These are phyloP conservation scores for Cyclotella baltica DNA, from an alignment of 108 stramenopile species.

Conservation along the genomic window DNA sequence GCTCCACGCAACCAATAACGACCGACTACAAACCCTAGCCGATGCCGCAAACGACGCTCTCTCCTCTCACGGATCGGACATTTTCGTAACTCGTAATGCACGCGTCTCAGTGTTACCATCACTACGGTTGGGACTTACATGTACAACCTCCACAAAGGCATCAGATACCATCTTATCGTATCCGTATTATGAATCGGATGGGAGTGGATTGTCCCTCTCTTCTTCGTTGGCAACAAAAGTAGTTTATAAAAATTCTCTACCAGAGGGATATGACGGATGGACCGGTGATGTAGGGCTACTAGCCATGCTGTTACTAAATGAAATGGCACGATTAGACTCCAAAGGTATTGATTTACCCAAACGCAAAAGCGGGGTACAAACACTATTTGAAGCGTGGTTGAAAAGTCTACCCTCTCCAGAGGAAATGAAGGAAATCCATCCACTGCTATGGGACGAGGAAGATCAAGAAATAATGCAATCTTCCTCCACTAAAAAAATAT, in stretches of 20 bases:
- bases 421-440: slow-evolving; percentile 68
- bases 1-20: not conserved
- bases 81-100: not conserved
- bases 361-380: slow-evolving; percentile 50
- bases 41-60: slow-evolving; percentile 3
- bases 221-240: slow-evolving; percentile 60
- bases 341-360: slow-evolving; percentile 39
- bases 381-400: slow-evolving; percentile 71
- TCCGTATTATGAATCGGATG: slow-evolving; percentile 65
- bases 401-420: slow-evolving; percentile 61
- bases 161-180: slow-evolving; percentile 61
- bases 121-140: slow-evolving; percentile 71
- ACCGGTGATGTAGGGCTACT: slow-evolving; percentile 84
- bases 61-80: not conserved
- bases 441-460: slow-evolving; percentile 77
- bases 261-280: slow-evolving; percentile 84
- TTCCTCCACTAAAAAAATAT: slow-evolving; percentile 81
- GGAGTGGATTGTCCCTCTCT: slow-evolving; percentile 53
- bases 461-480: slow-evolving; percentile 84
- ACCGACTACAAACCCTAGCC: not conserved
- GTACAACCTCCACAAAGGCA: slow-evolving; percentile 58
- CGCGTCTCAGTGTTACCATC: not conserved
- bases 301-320: slow-evolving; percentile 77
- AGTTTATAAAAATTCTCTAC: slow-evolving; percentile 61
- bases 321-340: slow-evolving; percentile 61